A percentile compares a stretch with the other conserved stretches of the same genome.
phyloP scores from a whole-genome alignment of 768 basidiomycete genomes.

The Mycena indigotica region DNA sequence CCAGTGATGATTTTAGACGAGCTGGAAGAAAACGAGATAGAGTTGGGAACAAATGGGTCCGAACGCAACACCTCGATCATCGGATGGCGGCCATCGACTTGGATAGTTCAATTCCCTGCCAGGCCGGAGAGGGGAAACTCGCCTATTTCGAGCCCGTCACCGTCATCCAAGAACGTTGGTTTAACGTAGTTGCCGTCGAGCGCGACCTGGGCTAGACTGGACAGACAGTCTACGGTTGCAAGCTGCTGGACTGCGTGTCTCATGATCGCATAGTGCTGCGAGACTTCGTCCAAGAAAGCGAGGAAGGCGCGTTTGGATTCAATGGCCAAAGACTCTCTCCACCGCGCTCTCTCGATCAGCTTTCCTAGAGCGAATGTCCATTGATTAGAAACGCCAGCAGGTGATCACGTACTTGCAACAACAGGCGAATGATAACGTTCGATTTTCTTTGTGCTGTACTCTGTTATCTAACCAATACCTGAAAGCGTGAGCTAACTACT shows the following conservation, averaged over 20 bases:
- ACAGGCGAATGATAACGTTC: constrained; percentile 79
- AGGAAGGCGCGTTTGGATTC: constrained; percentile 69
- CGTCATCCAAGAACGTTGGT: constrained; percentile 69
- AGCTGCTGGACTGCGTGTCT: constrained; percentile 79
- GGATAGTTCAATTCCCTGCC: neutral
- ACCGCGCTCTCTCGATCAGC: constrained; percentile 72
- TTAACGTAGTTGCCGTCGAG: constrained; percentile 71
- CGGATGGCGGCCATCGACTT: constrained; percentile 87
- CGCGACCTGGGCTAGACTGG: constrained; percentile 81
- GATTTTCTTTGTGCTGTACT: constrained; percentile 64
- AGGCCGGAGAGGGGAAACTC: neutral
- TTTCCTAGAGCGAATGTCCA: constrained; percentile 31
- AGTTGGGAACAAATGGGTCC: constrained; percentile 87
- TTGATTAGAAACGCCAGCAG: neutral
- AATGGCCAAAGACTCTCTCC: constrained; percentile 56
- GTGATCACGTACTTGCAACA: constrained; percentile 34
- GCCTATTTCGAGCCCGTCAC: constrained; percentile 56
- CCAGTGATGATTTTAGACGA: constrained; percentile 83
- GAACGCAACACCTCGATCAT: constrained; percentile 81
- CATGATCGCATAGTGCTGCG: constrained; percentile 66
- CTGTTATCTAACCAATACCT: too few species aligned
- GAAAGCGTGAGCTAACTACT: neutral
- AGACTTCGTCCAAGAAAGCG: constrained; percentile 70
- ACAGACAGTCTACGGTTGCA: constrained; percentile 83
- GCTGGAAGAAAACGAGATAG: constrained; percentile 41